Base-by-base conservation (phyloP, 2,329 filamentous ascomycete genomes). In the Xylariaceae sp. region DNA sequence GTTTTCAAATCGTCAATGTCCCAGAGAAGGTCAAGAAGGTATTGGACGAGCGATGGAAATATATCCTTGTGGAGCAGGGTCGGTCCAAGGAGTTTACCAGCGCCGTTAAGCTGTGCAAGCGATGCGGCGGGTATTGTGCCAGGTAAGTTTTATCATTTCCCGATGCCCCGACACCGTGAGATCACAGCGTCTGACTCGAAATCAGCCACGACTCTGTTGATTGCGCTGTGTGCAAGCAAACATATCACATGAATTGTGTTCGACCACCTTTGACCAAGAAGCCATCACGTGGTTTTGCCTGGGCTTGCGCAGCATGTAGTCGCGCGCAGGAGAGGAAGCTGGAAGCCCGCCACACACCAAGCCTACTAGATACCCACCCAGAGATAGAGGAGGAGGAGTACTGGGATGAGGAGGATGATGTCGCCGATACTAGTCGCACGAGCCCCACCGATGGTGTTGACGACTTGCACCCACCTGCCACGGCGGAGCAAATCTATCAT, bases 171-270 rank as follows among this genome's bases (percentile, higher is more conserved):
- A 56, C 40, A 43, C 26, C 48, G 48, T 29, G n/a, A 44, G 49
- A 47, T 52, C 21, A 32, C 40, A 23, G 18, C 44, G 20, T 32
- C 57, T 64, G 47, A 61, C 56, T 56, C 14, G 23, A 47, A 26
- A 48, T 53, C 69, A 96, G 91, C 69, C 89, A 90, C 72, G 91
- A 98, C 76, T 98, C 95, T 40, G 95, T 98, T 20, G 93, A 98
- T 73, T 99, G 95, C 74, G 95, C 93, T 44, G 92, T 97, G 52
- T 99, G 95, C 74, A 85, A 88, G 70, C 88, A 92, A 73, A 98
- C 93, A 14, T 99, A 97, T 76, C 95, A 99, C 78, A 98, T 99
- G 93, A 91, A 93, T 69, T 99, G 95, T 73, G 95, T 99, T 54
- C 89, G 89, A 59, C 95, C 95, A 41, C 91, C 93, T 40, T 75